Conservation (phyloP, 129 eudicot genomes). For the Arctium minus region DNA sequence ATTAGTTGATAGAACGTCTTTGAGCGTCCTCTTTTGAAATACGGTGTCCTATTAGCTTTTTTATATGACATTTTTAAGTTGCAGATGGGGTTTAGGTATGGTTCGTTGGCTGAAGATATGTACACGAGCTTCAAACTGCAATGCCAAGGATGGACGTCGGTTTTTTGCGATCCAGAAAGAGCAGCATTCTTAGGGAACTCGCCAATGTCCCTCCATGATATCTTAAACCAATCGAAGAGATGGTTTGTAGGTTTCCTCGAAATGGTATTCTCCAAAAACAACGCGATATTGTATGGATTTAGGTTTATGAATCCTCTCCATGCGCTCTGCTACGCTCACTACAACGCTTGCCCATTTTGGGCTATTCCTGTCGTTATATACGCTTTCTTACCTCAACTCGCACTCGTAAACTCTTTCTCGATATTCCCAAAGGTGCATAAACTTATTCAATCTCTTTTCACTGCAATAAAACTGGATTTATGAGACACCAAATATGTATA, state of each 20-base stretch:
- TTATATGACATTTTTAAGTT: not conserved
- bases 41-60: too few relatives aligned
- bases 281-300: constrained; percentile 12
- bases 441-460: too few relatives aligned
- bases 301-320: constrained; percentile 1
- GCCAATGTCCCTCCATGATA: constrained; percentile 24
- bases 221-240: constrained; percentile 32
- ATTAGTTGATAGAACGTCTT: too few relatives aligned
- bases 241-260: constrained; percentile 43
- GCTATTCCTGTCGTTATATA: constrained; percentile 28
- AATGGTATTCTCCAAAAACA: constrained; percentile 13
- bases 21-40: too few relatives aligned
- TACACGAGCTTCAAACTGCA: constrained; percentile 19
- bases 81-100: constrained; percentile 46
- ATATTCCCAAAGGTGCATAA: constrained; percentile 31
- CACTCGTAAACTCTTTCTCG: constrained; percentile 11
- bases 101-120: constrained; percentile 35
- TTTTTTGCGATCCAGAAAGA: constrained; percentile 27
- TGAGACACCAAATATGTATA: too few relatives aligned
- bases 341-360: constrained; percentile 22
- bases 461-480: too few relatives aligned
- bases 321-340: constrained; percentile 17
- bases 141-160: constrained; percentile 23
- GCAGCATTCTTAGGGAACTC: constrained; percentile 34
- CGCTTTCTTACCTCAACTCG: constrained; percentile 37